Percentiles rank a stretch among this genome's conserved stretches.
Evolutionary conservation across 495 filamentous ascomycete genomes (phyloP).

Genomic region (Trichoderma orchidacearum): DNA sequence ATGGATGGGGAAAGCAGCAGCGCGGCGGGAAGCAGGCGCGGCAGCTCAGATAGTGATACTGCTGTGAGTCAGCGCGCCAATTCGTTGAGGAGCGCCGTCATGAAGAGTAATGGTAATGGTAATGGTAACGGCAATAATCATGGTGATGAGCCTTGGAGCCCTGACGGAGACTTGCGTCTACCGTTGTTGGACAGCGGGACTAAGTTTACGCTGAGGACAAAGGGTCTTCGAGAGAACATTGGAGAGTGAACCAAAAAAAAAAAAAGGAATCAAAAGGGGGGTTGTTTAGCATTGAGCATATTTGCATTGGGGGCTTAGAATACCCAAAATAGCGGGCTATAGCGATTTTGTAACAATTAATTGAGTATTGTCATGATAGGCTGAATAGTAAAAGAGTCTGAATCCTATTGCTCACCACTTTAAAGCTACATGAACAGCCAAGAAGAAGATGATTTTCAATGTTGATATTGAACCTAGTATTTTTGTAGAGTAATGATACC

Average conservation of each 20-base stretch:
- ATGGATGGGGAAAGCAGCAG: conserved; percentile 20
- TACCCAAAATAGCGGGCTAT: too few species aligned
- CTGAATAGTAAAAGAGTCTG: too few species aligned
- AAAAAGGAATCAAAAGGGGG: too few species aligned
- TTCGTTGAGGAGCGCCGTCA: conserved; percentile 16
- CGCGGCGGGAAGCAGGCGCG: conserved; percentile 27
- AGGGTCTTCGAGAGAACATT: conserved; percentile 32
- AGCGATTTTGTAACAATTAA: too few species aligned
- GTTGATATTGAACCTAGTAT: too few species aligned
- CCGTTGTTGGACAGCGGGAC: conserved; percentile 24
- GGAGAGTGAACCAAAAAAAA: conserved; percentile 7
- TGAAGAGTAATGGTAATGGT: conserved; percentile 5
- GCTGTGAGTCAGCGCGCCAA: conserved; percentile 21
- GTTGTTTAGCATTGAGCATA: too few species aligned
- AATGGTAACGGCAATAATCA: neutral
- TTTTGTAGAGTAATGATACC: too few species aligned
- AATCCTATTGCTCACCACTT: too few species aligned
- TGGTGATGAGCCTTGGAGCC: neutral
- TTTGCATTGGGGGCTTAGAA: too few species aligned
- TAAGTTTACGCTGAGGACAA: conserved; percentile 28
- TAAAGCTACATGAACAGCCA: too few species aligned
- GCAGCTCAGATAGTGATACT: conserved; percentile 31
- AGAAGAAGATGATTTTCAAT: too few species aligned
- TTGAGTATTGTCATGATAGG: too few species aligned
- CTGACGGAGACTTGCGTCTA: conserved; percentile 8